These are phyloP conservation scores for Penicillium flavigenum DNA, from an alignment of 495 filamentous ascomycete genomes.

Conservation along the genomic window DNA sequence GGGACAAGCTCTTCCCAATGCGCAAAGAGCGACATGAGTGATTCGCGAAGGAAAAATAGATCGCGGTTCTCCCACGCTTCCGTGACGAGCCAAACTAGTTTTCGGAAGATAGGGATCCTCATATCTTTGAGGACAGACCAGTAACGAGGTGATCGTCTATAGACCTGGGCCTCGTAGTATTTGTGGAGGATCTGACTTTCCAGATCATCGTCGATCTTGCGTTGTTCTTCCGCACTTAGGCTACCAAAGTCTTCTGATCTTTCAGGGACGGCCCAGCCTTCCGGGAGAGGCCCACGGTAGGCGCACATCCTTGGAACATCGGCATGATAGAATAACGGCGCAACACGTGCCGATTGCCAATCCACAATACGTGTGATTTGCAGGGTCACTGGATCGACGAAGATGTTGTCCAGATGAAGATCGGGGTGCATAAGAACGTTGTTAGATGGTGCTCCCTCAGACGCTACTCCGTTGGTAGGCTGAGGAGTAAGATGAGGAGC, in stretches of 20 bases:
- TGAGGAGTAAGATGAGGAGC: constrained; percentile 17
- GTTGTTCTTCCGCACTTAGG: constrained; percentile 27
- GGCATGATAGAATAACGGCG: constrained; percentile 33
- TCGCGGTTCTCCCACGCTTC: constrained; percentile 34
- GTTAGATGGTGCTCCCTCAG: not conserved
- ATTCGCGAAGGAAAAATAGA: constrained; percentile 38
- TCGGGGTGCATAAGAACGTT: constrained; percentile 42
- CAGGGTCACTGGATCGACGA: constrained; percentile 30
- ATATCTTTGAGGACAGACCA: constrained; percentile 31
- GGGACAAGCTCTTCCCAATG: constrained; percentile 32
- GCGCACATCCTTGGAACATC: constrained; percentile 32
- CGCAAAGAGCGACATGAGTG: constrained; percentile 26
- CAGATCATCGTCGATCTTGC: constrained; percentile 26
- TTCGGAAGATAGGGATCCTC: constrained; percentile 21
- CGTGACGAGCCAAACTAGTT: constrained; percentile 34
- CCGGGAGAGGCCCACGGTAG: constrained; percentile 27
- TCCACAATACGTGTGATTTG: constrained; percentile 34
- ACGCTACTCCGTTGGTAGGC: constrained; percentile 15
- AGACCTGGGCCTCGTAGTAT: constrained; percentile 32
- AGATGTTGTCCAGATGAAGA: constrained; percentile 44
- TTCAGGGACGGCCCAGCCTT: constrained; percentile 29
- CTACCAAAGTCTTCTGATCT: constrained; percentile 29
- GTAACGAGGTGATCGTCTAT: constrained; percentile 30
- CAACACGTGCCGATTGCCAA: constrained; percentile 35
- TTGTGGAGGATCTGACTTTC: constrained; percentile 34